Conservation (phyloP, 768 basidiomycete genomes). For the Gautieria morchelliformis region DNA sequence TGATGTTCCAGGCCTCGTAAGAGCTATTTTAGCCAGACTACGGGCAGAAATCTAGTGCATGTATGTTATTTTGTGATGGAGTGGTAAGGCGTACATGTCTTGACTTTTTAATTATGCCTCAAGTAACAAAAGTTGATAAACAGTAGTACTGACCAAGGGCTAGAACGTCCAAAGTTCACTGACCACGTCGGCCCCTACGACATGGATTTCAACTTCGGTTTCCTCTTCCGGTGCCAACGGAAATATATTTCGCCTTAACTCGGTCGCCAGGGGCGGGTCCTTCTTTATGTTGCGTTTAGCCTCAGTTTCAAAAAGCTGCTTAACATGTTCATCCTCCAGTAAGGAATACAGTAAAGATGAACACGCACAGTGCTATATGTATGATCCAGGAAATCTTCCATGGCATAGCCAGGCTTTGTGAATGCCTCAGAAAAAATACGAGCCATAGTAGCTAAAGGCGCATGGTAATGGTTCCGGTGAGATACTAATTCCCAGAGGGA, state of each 20-base stretch:
- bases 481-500: conserved; percentile 89
- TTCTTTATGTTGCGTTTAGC: conserved; percentile 68
- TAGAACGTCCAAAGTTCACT: conserved; percentile 39
- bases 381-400: conserved; percentile 97
- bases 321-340: conserved; percentile 8
- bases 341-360: background rate
- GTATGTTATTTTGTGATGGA: background rate
- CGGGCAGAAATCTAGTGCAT: conserved; percentile 15
- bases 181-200: conserved; percentile 27
- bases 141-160: background rate
- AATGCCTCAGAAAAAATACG: conserved; percentile 86
- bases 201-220: conserved; percentile 1
- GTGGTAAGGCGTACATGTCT: no score
- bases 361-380: conserved; percentile 68
- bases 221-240: conserved; percentile 24
- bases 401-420: conserved; percentile 78
- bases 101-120: background rate
- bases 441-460: conserved; percentile 77
- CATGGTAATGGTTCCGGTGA: conserved; percentile 74
- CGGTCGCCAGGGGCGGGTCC: conserved; percentile 47
- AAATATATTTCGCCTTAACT: conserved; percentile 15
- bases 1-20: conserved; percentile 56
- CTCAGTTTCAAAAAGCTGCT: conserved; percentile 82
- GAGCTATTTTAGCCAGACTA: conserved; percentile 44
- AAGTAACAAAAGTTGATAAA: background rate